Percentiles rank a stretch among this genome's conserved stretches.
These are phyloP conservation scores for Calonectria honghensis DNA, from an alignment of 2,329 filamentous ascomycete species.

Conservation along the genomic window DNA sequence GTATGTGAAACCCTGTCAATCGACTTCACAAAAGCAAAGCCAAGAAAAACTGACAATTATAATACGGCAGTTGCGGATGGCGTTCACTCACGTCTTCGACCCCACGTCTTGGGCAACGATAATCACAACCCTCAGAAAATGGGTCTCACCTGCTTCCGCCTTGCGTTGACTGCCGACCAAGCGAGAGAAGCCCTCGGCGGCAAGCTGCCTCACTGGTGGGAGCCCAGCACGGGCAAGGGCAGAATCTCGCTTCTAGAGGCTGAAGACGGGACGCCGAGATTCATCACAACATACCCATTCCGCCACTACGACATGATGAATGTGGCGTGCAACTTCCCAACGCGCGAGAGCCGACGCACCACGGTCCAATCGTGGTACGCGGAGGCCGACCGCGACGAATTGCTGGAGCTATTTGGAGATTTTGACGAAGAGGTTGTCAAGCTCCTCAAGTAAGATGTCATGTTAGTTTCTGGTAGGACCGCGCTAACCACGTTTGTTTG, in stretches of 20 bases:
- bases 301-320: slow-evolving; percentile 34
- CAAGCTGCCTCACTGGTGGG: slow-evolving; percentile 33
- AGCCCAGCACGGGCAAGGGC: slow-evolving; percentile 22
- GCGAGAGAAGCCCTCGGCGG: slow-evolving; percentile 18
- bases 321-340: slow-evolving; percentile 33
- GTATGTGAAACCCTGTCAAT: not conserved
- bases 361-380: slow-evolving; percentile 28
- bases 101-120: slow-evolving; percentile 22
- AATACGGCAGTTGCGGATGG: slow-evolving; percentile 14
- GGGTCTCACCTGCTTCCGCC: slow-evolving; percentile 35
- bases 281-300: slow-evolving; percentile 31
- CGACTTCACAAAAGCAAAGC: not conserved
- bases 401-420: slow-evolving; percentile 32
- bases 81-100: slow-evolving; percentile 25
- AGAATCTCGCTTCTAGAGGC: slow-evolving; percentile 31
- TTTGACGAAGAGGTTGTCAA: slow-evolving; percentile 26
- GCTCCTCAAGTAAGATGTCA: slow-evolving; percentile 11
- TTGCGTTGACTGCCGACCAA: slow-evolving; percentile 22
- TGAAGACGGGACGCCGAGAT: slow-evolving; percentile 30
- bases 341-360: slow-evolving; percentile 24
- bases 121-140: slow-evolving; percentile 26
- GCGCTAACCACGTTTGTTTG: not conserved
- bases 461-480: too few species aligned
- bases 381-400: slow-evolving; percentile 27
- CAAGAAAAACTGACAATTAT: not conserved